phyloP scores from a whole-genome alignment of 2,329 filamentous ascomycete species.

The Sclerotinia spermophila region DNA sequence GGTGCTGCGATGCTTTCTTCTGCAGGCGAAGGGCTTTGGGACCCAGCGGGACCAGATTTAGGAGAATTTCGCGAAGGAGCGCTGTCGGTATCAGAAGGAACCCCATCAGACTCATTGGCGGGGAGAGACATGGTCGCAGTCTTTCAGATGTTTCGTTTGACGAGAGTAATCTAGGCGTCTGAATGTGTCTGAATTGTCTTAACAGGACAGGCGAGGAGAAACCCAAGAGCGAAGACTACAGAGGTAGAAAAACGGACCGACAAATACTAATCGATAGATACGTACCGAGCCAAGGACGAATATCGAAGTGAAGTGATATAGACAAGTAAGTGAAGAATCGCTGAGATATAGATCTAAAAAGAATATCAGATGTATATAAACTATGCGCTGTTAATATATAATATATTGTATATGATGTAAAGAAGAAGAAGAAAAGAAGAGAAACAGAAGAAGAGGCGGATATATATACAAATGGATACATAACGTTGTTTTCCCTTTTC shows the following conservation, averaged over 20 bases:
- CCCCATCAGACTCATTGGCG: neutral
- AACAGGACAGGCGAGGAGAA: neutral
- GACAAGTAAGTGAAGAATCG: neutral
- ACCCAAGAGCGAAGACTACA: too few relatives aligned
- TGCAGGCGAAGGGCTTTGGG: neutral
- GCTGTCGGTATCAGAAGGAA: neutral
- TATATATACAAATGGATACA: neutral
- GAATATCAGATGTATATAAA: neutral
- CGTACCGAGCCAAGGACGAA: neutral
- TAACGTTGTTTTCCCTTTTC: neutral
- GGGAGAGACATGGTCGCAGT: neutral
- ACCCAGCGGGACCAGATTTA: neutral
- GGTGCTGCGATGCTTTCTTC: neutral
- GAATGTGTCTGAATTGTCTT: neutral
- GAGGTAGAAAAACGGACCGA: neutral
- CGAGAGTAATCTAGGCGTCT: neutral
- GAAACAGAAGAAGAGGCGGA: too few relatives aligned
- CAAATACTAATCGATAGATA: neutral
- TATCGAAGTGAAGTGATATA: neutral
- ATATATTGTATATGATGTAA: neutral
- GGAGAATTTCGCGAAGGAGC: neutral
- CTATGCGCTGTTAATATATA: neutral
- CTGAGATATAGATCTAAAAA: neutral
- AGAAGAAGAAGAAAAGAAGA: neutral
- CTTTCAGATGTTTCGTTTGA: neutral